These are phyloP conservation scores for Ajuga chamaepitys DNA, from an alignment of 257 asterid genomes.

Conservation along the genomic window DNA sequence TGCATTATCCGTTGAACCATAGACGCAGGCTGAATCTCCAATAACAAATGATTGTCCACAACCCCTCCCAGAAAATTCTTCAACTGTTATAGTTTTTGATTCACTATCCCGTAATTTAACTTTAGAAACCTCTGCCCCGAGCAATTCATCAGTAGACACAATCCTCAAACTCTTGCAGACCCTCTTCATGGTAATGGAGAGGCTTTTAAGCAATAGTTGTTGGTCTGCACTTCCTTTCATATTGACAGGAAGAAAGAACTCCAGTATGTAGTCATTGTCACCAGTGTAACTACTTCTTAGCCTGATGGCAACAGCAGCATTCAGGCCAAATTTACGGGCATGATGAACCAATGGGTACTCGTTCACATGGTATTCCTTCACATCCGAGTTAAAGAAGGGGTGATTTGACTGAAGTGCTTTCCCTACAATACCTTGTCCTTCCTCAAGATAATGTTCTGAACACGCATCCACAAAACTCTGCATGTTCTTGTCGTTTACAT, in stretches of 20 bases:
- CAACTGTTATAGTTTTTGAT: slow-evolving; percentile 12
- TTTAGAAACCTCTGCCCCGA: slow-evolving; percentile 25
- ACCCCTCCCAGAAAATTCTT: slow-evolving; percentile 19
- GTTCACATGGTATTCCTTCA: slow-evolving; percentile 58
- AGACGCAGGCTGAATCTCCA: slow-evolving; percentile 16
- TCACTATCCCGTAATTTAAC: slow-evolving; percentile 16
- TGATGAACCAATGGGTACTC: slow-evolving; percentile 86
- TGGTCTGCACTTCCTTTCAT: slow-evolving; percentile 56
- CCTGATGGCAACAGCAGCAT: slow-evolving; percentile 74
- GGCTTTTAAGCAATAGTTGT: slow-evolving; percentile 53
- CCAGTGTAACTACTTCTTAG: slow-evolving; percentile 55
- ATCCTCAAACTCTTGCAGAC: slow-evolving; percentile 64
- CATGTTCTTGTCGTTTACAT: slow-evolving; percentile 46
- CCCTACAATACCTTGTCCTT: slow-evolving; percentile 75
- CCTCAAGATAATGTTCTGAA: slow-evolving; percentile 54
- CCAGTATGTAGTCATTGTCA: slow-evolving; percentile 53
- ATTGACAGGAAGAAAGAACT: slow-evolving; percentile 71
- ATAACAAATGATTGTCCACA: slow-evolving; percentile 25
- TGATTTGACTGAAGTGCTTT: slow-evolving; percentile 68
- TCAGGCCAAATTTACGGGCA: slow-evolving; percentile 65
- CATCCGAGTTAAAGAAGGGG: slow-evolving; percentile 63
- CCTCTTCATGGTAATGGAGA: slow-evolving; percentile 72
- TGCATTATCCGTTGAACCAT: slow-evolving; percentile 11
- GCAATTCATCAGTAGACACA: slow-evolving; percentile 45
- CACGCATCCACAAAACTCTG: slow-evolving; percentile 66